Evolutionary conservation across 495 filamentous ascomycete species (phyloP), one percentile per base, ranked within the genome.

Genomic region (Penicillium macrosclerotiorum): DNA sequence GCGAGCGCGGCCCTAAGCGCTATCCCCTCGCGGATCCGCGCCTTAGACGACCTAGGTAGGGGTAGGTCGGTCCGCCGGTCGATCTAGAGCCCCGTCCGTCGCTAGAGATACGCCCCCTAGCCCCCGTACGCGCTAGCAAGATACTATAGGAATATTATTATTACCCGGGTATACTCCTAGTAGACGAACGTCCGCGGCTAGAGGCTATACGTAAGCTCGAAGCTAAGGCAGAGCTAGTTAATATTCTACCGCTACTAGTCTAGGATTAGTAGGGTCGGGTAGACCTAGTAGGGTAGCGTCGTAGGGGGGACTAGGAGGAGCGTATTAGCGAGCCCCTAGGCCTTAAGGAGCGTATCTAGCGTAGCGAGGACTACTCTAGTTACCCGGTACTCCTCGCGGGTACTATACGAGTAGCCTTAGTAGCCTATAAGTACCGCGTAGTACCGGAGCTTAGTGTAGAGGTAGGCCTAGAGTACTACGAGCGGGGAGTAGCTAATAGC

Each of bases 141-240:
- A 36, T 32, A 45, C 18, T 9, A n/a, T 3, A 45, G 30, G 18
- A 45, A 45, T n/a, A 45, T 45, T n/a, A 45, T 16, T 17, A 45
- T 45, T 6, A 45, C 25, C 14, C 17, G 18, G 30, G 42, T 45
- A 17, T 45, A 20, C 26, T 45, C 30, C 30, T 14, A 45, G 7
- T 19, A 26, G 2, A 45, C 42, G 26, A 45, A 35, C 17, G 33
- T 8, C 1, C 42, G 31, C 8, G 23, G 7, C 13, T 34, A 24
- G 6, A 45, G 30, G n/a, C 42, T 45, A 23, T 45, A 45, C 3
- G 35, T 33, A 8, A 45, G 34, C 42, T 45, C 13, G 27, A 45
- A 45, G 5, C 42, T 22, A 4, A 35, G 13, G 9, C 17, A 45
- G 42, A 45, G 35, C 20, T 45, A 35, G 19, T 45, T 45, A 14